Base-by-base conservation (phyloP, 2,329 filamentous ascomycete genomes). In the Cucurbitaria berberidis region DNA sequence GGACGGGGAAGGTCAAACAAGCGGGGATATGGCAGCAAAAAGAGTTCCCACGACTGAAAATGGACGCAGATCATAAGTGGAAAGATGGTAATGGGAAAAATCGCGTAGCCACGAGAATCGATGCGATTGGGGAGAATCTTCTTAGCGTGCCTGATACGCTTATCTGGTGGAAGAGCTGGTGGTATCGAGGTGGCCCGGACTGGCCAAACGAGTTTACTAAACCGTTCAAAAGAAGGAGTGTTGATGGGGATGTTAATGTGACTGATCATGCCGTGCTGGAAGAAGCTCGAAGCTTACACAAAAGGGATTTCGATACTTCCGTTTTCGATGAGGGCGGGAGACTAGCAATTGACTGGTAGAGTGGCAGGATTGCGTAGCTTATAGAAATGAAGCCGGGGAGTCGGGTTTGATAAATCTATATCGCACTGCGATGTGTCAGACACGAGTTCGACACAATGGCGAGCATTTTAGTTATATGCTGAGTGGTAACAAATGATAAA, bases 41-140 rank as follows among this genome's bases (percentile, higher is more conserved):
- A 5, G 46, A 48, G 27, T 48, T 48, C 16, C 46, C 46, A 10
- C 13, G 35, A 10, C 46, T 48, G 38, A 48, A 48, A 29, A 48
- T 41, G 35, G 35, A 16, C 11, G 46, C 26, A 15, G 46, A 2
- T 13, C 19, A 41, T 5, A 48, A 48, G 35, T 48, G 26, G 21
- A 16, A 36, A 16, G 22, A 30, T 16, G 26, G 45, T 22, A 30
- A 30, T 11, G 29, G 29, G 10, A 30, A 30, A 11, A 30, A 30
- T 13, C 29, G 29, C 5, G 45, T 48, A 11, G 35, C 39, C 26
- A 41, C n/a, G 9, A 30, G 15, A 18, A 38, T 48, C 16, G 45
- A 48, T 32, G 45, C 45, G 5, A 48, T 48, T 22, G 45, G 45
- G 10, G 45, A 48, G 26, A 26, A 40, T n/a, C 34, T 36, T 18